phyloP scores from a whole-genome alignment of 2,329 filamentous ascomycete genomes.

The Orbilia oligospora region DNA sequence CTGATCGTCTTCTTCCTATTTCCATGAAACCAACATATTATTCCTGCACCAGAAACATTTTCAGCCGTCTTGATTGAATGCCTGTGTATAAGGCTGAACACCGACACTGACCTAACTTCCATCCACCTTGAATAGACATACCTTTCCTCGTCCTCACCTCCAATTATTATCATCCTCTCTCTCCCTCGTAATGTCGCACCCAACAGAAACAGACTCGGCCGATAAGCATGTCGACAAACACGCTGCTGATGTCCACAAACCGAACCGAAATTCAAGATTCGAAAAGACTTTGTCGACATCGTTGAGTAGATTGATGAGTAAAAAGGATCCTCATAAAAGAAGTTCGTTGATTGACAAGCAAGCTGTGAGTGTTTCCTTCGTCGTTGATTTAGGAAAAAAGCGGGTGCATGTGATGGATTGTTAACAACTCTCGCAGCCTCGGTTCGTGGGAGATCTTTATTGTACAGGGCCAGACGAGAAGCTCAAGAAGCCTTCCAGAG shows the following conservation, averaged over 20 bases:
- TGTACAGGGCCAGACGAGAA: conserved; percentile 61
- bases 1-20: conserved; percentile 16
- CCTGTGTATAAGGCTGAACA: conserved; percentile 21
- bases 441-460: conserved; percentile 62
- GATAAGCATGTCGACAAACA: conserved; percentile 43
- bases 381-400: conserved; percentile 20
- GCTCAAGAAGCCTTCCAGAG: conserved; percentile 66
- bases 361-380: conserved; percentile 32
- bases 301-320: conserved; percentile 60
- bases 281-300: conserved; percentile 61
- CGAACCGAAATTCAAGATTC: conserved; percentile 47
- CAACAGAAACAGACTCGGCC: conserved; percentile 31
- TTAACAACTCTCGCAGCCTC: conserved; percentile 47
- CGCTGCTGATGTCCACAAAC: conserved; percentile 21
- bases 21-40: conserved; percentile 23
- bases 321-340: conserved; percentile 61
- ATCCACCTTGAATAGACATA: conserved; percentile 1
- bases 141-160: conserved; percentile 6
- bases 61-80: conserved; percentile 12
- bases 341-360: conserved; percentile 41
- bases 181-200: conserved; percentile 37
- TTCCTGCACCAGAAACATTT: background rate
- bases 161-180: background rate
- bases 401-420: conserved; percentile 34
- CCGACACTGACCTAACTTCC: conserved; percentile 9